Percentiles rank a stretch among this genome's conserved stretches.
These are phyloP conservation scores for Hevea brasiliensis DNA, from an alignment of 345 rosid genomes.

Conservation along the genomic window DNA sequence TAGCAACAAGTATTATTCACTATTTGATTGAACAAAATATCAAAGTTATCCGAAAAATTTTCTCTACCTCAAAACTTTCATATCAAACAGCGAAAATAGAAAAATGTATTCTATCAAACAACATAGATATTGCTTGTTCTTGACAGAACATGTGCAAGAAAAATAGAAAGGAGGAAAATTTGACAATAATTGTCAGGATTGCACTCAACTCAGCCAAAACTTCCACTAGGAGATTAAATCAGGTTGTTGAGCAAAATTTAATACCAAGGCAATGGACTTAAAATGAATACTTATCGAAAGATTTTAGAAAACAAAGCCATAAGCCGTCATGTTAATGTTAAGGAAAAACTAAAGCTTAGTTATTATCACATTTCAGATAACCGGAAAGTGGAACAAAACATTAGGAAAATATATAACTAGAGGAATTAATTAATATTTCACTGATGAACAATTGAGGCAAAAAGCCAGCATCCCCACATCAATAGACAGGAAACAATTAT, in stretches of 20 bases:
- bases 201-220: not conserved
- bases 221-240: not conserved
- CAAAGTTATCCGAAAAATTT: not conserved
- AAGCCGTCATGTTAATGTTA: not conserved
- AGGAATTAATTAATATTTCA: not conserved
- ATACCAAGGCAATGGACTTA: not conserved
- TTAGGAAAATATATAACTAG: not conserved
- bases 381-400: no score
- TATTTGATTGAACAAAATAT: not conserved
- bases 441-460: not conserved
- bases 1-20: not conserved
- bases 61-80: not conserved
- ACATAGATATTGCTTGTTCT: not conserved
- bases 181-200: not conserved
- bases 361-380: not conserved
- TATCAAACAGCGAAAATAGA: not conserved
- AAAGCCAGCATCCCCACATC: not conserved
- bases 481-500: not conserved
- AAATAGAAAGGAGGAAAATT: no score
- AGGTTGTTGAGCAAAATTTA: not conserved
- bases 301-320: not conserved
- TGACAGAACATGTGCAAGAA: not conserved
- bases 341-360: not conserved
- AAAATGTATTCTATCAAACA: not conserved
- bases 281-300: not conserved